These are phyloP conservation scores for Cetraspora pellucida DNA, from an alignment of 192 early-diverging fungal species.

Conservation along the genomic window DNA sequence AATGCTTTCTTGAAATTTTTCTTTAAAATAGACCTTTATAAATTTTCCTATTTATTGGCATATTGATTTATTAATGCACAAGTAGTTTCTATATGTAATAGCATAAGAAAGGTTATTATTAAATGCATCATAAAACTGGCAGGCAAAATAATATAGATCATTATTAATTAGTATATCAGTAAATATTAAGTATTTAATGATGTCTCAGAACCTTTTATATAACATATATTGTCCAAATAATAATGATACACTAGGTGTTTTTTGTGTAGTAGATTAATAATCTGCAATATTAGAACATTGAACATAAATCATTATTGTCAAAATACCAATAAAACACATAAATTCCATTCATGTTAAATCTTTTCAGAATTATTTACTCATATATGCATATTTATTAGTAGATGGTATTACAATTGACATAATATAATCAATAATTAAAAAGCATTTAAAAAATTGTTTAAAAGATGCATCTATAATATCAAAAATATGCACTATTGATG, in stretches of 20 bases:
- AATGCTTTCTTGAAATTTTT: background rate
- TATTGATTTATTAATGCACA: background rate
- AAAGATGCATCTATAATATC: background rate
- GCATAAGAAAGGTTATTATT: background rate
- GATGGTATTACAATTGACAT: slow-evolving; percentile 14
- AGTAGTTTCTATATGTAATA: background rate
- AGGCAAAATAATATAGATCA: background rate
- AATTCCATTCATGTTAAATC: slow-evolving; percentile 6
- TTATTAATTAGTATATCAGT: background rate
- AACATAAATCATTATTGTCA: slow-evolving; percentile 7
- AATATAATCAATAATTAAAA: slow-evolving; percentile 3
- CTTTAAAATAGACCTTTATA: background rate
- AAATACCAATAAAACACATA: background rate
- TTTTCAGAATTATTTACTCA: background rate
- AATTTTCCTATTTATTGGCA: background rate
- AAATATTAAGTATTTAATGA: background rate
- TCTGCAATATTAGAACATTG: background rate
- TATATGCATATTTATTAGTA: background rate
- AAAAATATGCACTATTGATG: background rate
- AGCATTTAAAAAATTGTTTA: background rate
- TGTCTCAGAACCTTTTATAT: background rate
- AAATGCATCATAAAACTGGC: too few species aligned
- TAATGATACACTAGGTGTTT: background rate
- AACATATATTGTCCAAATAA: slow-evolving; percentile 7
- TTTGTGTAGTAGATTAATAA: slow-evolving; percentile 1